These are phyloP conservation scores for Aureobasidium sp. DNA, from an alignment of 2,329 filamentous ascomycete species.

Conservation along the genomic window DNA sequence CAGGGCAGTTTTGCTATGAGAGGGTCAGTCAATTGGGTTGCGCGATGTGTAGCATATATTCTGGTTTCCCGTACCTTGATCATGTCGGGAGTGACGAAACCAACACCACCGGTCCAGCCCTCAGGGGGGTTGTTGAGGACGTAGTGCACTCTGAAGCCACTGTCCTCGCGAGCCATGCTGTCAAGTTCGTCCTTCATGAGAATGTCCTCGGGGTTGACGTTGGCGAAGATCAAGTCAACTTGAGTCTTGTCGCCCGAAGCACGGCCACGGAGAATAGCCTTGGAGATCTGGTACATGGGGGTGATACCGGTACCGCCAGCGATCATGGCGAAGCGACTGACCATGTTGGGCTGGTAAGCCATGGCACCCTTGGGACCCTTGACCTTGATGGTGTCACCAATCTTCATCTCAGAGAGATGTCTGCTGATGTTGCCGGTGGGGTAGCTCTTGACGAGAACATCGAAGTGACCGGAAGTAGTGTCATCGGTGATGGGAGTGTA, in stretches of 20 bases:
- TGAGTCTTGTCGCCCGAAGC: constrained; percentile 62
- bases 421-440: constrained; percentile 96
- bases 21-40: not conserved
- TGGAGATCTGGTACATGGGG: constrained; percentile 94
- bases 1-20: constrained; percentile 64
- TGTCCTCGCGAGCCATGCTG: constrained; percentile 64
- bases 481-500: constrained; percentile 91
- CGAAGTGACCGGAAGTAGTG: constrained; percentile 83
- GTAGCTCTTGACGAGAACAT: constrained; percentile 97
- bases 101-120: constrained; percentile 84
- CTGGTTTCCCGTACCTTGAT: constrained; percentile 53
- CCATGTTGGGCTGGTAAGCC: constrained; percentile 96
- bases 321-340: constrained; percentile 94
- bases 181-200: constrained; percentile 89
- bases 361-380: constrained; percentile 95
- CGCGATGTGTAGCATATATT: not conserved
- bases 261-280: constrained; percentile 56
- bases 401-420: constrained; percentile 71
- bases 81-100: constrained; percentile 93
- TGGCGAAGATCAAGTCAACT: constrained; percentile 93
- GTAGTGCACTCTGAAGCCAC: constrained; percentile 80
- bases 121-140: constrained; percentile 93
- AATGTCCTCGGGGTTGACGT: constrained; percentile 89
- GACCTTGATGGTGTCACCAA: constrained; percentile 84
- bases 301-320: constrained; percentile 96